Evolutionary conservation across 1,284 basidiomycete genomes (phyloP).

Genomic region (Anthracocystis setariae): DNA sequence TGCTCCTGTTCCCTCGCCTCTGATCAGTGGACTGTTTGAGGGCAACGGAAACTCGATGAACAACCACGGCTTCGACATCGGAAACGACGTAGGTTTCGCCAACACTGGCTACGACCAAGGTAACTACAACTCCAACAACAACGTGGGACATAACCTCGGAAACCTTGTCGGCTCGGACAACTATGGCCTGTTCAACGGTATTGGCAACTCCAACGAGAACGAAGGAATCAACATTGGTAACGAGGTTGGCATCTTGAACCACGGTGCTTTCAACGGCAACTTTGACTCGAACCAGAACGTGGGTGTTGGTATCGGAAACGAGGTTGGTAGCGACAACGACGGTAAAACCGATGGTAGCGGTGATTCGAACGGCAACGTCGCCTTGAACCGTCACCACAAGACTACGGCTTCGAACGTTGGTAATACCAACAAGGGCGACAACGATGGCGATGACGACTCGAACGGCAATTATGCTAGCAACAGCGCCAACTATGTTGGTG

Average conservation of each 20-base stretch:
- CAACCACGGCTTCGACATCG: constrained; percentile 2
- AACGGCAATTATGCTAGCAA: not conserved
- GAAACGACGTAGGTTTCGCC: constrained; percentile 3
- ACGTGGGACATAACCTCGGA: not conserved
- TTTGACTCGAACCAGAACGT: too few relatives aligned
- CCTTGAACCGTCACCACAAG: constrained; percentile 6
- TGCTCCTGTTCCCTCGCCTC: constrained; percentile 1
- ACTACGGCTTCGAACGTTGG: not conserved
- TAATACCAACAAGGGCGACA: constrained; percentile 1
- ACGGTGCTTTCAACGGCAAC: not conserved
- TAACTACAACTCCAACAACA: not conserved
- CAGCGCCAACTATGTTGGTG: not conserved
- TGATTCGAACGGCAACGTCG: too few relatives aligned
- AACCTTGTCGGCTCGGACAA: constrained; percentile 1
- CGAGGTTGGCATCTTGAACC: constrained; percentile 2
- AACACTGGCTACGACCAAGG: too few relatives aligned
- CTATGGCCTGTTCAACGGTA: not conserved
- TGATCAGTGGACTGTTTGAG: not conserved
- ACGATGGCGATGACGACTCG: not conserved
- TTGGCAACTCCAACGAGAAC: constrained; percentile 3
- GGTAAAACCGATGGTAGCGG: too few relatives aligned
- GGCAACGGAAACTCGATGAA: not conserved
- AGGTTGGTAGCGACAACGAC: too few relatives aligned
- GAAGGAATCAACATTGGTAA: not conserved
- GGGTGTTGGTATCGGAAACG: too few relatives aligned